Percentiles rank a stretch among this genome's conserved stretches.
phyloP scores from a whole-genome alignment of 2,329 filamentous ascomycete genomes.

The Hirsutella thompsonii region DNA sequence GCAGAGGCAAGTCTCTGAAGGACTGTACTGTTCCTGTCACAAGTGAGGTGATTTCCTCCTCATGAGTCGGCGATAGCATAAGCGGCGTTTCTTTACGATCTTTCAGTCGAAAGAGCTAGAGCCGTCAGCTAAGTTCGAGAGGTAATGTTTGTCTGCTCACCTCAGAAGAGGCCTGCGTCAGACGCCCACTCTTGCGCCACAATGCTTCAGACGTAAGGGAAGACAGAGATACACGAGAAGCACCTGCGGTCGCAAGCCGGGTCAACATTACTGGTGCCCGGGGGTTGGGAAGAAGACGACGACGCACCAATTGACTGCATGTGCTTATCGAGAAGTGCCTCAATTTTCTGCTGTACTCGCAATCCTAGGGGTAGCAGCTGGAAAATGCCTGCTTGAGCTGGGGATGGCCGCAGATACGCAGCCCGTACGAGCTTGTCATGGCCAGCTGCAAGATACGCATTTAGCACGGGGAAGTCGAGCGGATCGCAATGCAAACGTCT shows the following conservation, averaged over 20 bases:
- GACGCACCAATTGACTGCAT: slow-evolving; percentile 67
- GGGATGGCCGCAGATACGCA: slow-evolving; percentile 50
- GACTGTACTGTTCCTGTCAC: slow-evolving; percentile 63
- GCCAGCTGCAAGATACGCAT: slow-evolving; percentile 31
- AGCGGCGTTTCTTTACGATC: slow-evolving; percentile 67
- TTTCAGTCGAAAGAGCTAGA: slow-evolving; percentile 62
- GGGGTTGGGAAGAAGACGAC: slow-evolving; percentile 1
- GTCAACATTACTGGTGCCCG: neutral
- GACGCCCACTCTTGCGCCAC: slow-evolving; percentile 73
- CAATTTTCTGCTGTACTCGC: slow-evolving; percentile 79
- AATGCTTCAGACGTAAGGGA: slow-evolving; percentile 74
- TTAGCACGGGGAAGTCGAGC: neutral
- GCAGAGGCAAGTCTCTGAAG: slow-evolving; percentile 74
- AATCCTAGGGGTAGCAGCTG: slow-evolving; percentile 81
- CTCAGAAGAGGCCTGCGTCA: slow-evolving; percentile 61
- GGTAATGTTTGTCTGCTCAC: slow-evolving; percentile 23
- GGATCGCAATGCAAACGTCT: slow-evolving; percentile 1
- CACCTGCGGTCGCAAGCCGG: slow-evolving; percentile 32
- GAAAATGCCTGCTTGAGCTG: slow-evolving; percentile 83
- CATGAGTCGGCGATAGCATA: slow-evolving; percentile 83
- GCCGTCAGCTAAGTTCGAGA: slow-evolving; percentile 2
- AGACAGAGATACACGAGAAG: slow-evolving; percentile 71
- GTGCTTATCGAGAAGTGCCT: slow-evolving; percentile 73
- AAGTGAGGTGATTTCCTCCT: slow-evolving; percentile 85
- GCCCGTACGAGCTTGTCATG: slow-evolving; percentile 56